Evolutionary conservation across 305 asterid species (phyloP), one percentile per base, ranked within the genome.

Genomic region (Solanum hybrid): DNA sequence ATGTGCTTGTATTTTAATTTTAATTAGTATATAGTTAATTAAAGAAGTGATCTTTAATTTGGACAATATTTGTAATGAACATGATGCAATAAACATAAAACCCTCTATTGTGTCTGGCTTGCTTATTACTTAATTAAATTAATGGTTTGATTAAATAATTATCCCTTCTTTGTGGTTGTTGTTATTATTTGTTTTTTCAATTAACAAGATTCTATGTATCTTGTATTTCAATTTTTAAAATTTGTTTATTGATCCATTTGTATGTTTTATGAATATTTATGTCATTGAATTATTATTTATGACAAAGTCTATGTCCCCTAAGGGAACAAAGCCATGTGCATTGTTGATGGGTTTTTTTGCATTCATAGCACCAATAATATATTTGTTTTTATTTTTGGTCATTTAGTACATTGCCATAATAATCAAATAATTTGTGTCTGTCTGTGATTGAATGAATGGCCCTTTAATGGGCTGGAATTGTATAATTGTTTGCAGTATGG

Each of bases 281-380:
- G 12, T 51, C 75, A 84, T 31, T 32, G 31, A 69, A 32, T 60
- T 82, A 82, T 64, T 86, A 86, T 35, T 80, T 87, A 31, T 78
- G 29, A 35, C 24, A 72, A 88, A 89, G 85, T 85, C 82, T 77
- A 84, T 92, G 89, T 89, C 86, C 71, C 24, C 85, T 32, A 76
- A 87, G 94, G 95, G 95, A 91, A 93, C 95, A 94, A 87, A 72
- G 84, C 89, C 95, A 94, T 93, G 95, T 94, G 95, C 91, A 89
- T 76, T 89, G 92, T 90, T 94, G 89, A 88, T 92, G 93, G 91
- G 82, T 56, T 86, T 56, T 89, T 90, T 76, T 17, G 14, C 92
- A 88, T 78, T 90, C 79, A 89, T 69, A 75, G 56, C 19, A 10
- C 66, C 27, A 84, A 79, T 90, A 87, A 34, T 84, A 87, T 69